These are phyloP conservation scores for Rachicladosporium sp. DNA, from an alignment of 2,329 filamentous ascomycete species.

Conservation along the genomic window DNA sequence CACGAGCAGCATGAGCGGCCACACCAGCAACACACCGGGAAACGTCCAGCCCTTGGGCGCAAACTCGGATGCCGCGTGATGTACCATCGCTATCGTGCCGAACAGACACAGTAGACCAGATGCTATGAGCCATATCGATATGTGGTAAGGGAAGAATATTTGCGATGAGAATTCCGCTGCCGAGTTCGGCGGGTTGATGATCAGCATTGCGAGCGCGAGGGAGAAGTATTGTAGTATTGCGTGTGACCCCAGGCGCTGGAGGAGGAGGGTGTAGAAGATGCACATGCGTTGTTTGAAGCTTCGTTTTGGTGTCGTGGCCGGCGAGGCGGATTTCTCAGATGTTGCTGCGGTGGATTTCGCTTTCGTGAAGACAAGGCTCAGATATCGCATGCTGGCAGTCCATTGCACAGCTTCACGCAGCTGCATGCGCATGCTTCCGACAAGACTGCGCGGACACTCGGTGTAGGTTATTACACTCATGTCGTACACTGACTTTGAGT, in stretches of 20 bases:
- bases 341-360: background rate
- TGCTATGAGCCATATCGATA: constrained; percentile 10
- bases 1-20: constrained; percentile 7
- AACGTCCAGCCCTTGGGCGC: constrained; percentile 8
- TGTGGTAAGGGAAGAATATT: constrained; percentile 10
- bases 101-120: constrained; percentile 9
- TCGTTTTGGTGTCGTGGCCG: constrained; percentile 1
- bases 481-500: constrained; percentile 5
- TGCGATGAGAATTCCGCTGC: constrained; percentile 7
- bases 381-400: constrained; percentile 7
- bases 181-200: constrained; percentile 9
- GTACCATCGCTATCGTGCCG: constrained; percentile 8
- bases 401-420: constrained; percentile 2
- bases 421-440: constrained; percentile 1
- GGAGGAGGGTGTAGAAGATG: constrained; percentile 7
- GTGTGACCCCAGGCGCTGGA: constrained; percentile 8
- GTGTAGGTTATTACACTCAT: constrained; percentile 10
- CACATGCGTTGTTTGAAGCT: constrained; percentile 8
- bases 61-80: constrained; percentile 11
- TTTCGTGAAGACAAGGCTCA: constrained; percentile 8
- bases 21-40: constrained; percentile 7
- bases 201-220: constrained; percentile 9
- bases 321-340: constrained; percentile 1
- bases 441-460: constrained; percentile 1
- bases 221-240: constrained; percentile 12